These are phyloP conservation scores for Triticum dicoccoides DNA, from an alignment of 176 grass and related monocot species.

Conservation along the genomic window DNA sequence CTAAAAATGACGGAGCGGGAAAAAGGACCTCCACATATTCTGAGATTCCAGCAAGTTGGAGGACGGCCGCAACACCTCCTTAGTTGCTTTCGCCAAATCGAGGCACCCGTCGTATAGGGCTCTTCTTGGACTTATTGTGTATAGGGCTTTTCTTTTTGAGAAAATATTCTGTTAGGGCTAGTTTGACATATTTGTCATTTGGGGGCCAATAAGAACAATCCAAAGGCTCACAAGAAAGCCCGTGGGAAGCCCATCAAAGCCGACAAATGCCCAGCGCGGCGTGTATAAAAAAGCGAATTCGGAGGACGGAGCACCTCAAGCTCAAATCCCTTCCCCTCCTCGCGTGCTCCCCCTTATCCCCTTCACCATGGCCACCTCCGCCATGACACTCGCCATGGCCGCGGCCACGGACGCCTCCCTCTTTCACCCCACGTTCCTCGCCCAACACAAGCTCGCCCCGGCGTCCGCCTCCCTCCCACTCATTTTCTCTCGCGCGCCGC, in stretches of 20 bases:
- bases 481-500: slow-evolving; percentile 36
- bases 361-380: slow-evolving; percentile 31
- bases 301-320: slow-evolving; percentile 22
- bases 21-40: no score
- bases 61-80: no score
- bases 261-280: neutral
- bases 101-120: no score
- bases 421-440: neutral
- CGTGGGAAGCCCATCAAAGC: neutral
- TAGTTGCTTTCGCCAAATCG: no score
- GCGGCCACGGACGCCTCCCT: slow-evolving; percentile 24
- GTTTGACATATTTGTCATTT: no score
- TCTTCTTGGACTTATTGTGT: no score
- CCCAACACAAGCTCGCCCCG: slow-evolving; percentile 24
- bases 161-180: no score
- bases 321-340: slow-evolving; percentile 14
- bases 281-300: neutral
- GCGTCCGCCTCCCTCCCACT: slow-evolving; percentile 26
- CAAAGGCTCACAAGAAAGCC: neutral
- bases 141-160: no score
- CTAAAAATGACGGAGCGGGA: no score
- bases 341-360: slow-evolving; percentile 29
- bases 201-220: neutral
- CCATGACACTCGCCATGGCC: slow-evolving; percentile 36
- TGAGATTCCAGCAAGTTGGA: no score